Percentiles rank a stretch among this genome's conserved stretches.
Evolutionary conservation across 495 filamentous ascomycete species (phyloP).

Genomic region (Astrothelium subdiscretum): DNA sequence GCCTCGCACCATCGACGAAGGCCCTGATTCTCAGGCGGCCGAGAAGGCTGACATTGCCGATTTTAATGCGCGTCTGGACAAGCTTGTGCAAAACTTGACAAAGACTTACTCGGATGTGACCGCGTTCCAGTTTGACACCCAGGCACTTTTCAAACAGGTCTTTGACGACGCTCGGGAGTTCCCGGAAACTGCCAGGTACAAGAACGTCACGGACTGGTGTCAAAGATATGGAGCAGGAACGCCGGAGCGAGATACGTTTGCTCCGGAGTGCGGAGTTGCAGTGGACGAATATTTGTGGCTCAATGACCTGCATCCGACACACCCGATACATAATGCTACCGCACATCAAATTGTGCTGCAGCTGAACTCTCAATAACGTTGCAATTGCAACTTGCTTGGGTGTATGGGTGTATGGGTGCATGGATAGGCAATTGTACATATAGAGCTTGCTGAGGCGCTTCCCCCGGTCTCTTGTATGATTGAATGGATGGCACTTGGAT

Average conservation of each 20-base stretch:
- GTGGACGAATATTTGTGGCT: slow-evolving; percentile 56
- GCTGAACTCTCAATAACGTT: background rate
- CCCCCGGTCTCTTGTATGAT: too few relatives aligned
- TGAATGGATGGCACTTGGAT: too few relatives aligned
- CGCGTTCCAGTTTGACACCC: slow-evolving; percentile 24
- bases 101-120: slow-evolving; percentile 14
- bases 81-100: slow-evolving; percentile 13
- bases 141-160: slow-evolving; percentile 17
- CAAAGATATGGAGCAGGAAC: slow-evolving; percentile 44
- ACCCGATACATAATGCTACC: slow-evolving; percentile 45
- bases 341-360: slow-evolving; percentile 24
- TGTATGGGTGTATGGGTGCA: background rate
- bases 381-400: background rate
- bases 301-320: slow-evolving; percentile 50
- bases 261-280: slow-evolving; percentile 34
- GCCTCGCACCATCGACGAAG: slow-evolving; percentile 35
- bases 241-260: slow-evolving; percentile 34
- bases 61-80: slow-evolving; percentile 20
- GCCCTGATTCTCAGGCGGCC: background rate
- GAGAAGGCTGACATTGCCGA: slow-evolving; percentile 18
- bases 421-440: too few relatives aligned
- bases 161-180: slow-evolving; percentile 18
- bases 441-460: too few relatives aligned
- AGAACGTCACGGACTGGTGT: slow-evolving; percentile 46
- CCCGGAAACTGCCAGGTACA: slow-evolving; percentile 29